A percentile compares a stretch with the other conserved stretches of the same genome.
Conservation (phyloP, 371 early-diverging fungal species). For the Mucor mucedo region DNA sequence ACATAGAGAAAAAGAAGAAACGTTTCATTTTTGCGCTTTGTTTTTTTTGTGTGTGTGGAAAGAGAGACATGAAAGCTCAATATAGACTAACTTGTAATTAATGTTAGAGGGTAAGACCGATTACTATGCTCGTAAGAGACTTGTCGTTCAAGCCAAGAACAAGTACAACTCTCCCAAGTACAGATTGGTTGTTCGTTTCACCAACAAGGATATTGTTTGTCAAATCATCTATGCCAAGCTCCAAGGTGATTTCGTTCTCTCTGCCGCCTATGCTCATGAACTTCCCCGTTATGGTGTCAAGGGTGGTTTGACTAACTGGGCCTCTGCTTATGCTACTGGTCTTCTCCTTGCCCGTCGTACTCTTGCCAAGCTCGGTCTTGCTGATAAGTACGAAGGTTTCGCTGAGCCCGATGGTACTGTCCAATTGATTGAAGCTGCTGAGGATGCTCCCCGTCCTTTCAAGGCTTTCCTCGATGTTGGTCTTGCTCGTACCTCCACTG, state of each 20-base stretch:
- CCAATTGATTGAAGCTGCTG: constrained; percentile 88
- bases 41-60: background rate
- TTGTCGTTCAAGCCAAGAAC: constrained; percentile 99
- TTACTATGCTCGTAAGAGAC: constrained; percentile 99
- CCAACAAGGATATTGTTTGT: constrained; percentile 98
- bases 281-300: constrained; percentile 98
- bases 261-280: constrained; percentile 99
- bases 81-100: background rate
- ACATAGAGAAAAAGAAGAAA: too few relatives aligned
- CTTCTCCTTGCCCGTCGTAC: constrained; percentile 97
- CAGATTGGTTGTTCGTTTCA: constrained; percentile 99
- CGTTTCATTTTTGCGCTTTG: background rate
- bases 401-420: constrained; percentile 93
- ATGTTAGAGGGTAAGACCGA: constrained; percentile 98
- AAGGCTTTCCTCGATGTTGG: constrained; percentile 99
- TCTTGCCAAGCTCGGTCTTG: constrained; percentile 94
- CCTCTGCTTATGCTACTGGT: constrained; percentile 99
- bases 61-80: background rate
- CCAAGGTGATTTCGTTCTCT: constrained; percentile 97
- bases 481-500: constrained; percentile 98
- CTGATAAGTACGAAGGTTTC: constrained; percentile 96
- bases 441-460: constrained; percentile 98
- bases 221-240: constrained; percentile 99
- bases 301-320: constrained; percentile 99
- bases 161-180: constrained; percentile 99